Evolutionary conservation across 169 alveolate species (phyloP).

Genomic region (Perkinsus chesapeaki): DNA sequence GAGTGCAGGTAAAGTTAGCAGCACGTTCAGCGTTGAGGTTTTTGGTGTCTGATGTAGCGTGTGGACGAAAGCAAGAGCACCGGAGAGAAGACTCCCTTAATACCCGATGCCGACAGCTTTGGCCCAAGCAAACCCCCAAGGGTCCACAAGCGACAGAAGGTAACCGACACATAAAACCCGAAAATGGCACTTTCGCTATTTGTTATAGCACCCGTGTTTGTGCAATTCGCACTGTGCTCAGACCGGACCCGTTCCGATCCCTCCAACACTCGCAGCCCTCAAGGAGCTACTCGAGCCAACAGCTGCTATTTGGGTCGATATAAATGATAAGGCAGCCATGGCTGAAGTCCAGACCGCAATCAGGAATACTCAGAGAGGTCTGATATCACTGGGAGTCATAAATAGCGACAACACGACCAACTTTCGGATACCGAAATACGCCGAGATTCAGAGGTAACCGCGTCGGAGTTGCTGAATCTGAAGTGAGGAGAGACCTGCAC

Average conservation of each 20-base stretch:
- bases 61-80: neutral
- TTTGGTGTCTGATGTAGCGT: neutral
- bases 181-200: neutral
- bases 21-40: no score
- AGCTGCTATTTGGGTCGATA: neutral
- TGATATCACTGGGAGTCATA: neutral
- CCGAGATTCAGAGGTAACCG: neutral
- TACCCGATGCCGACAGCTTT: neutral
- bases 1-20: no score
- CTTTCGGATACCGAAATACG: neutral
- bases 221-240: neutral
- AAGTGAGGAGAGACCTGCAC: neutral
- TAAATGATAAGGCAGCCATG: neutral
- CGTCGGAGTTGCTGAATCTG: neutral
- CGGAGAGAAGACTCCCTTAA: neutral
- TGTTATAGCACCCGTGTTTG: neutral
- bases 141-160: neutral
- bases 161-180: neutral
- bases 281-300: neutral
- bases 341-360: neutral
- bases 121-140: neutral
- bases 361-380: neutral
- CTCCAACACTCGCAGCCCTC: neutral
- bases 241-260: neutral
- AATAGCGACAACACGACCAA: neutral